A percentile compares a stretch with the other conserved stretches of the same genome.
Conservation (phyloP, 345 rosid genomes). For the Citrus sp. region DNA sequence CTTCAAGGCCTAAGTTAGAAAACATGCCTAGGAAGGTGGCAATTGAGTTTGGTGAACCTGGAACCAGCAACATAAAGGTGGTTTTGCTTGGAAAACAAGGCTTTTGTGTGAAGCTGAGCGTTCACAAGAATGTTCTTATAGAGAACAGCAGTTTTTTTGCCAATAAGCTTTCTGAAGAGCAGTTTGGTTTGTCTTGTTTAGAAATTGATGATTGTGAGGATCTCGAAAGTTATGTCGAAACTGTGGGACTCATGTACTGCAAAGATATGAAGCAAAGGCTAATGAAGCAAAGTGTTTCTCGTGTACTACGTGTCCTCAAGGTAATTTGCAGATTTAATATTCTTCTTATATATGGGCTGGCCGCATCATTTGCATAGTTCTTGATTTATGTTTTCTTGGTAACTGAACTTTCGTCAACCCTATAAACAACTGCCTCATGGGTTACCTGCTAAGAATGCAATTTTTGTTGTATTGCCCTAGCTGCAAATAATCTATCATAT, state of each 20-base stretch:
- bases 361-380: constrained; percentile 4
- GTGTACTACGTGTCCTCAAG: constrained; percentile 88
- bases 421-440: background rate
- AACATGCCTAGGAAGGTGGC: constrained; percentile 85
- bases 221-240: constrained; percentile 87
- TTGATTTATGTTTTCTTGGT: background rate
- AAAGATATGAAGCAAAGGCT: constrained; percentile 93
- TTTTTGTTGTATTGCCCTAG: background rate
- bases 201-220: constrained; percentile 87
- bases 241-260: constrained; percentile 95
- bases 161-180: constrained; percentile 57
- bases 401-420: background rate
- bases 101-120: constrained; percentile 89
- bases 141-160: constrained; percentile 76
- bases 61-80: constrained; percentile 87
- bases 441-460: background rate
- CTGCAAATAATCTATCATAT: background rate
- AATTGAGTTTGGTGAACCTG: constrained; percentile 89
- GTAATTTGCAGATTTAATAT: constrained; percentile 35
- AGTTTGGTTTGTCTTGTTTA: constrained; percentile 54
- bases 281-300: constrained; percentile 81
- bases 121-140: constrained; percentile 69
- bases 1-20: constrained; percentile 68
- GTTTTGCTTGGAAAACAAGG: constrained; percentile 86
- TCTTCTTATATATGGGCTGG: constrained; percentile 4